Evolutionary conservation across 2,329 filamentous ascomycete genomes (phyloP).

Genomic region (Diaporthe ilicicola): DNA sequence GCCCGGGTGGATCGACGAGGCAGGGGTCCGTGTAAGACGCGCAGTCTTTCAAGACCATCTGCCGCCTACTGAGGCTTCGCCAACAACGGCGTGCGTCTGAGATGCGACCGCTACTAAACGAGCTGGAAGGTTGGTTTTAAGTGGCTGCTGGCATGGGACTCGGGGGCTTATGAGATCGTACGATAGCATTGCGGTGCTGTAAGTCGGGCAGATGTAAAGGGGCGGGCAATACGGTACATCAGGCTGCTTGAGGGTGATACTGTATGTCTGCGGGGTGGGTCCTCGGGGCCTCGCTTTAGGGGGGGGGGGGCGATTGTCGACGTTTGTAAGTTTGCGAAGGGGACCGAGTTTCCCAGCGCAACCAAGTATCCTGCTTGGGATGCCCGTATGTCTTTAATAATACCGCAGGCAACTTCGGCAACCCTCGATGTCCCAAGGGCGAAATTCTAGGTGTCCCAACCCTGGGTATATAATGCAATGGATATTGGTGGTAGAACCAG

Average conservation of each 20-base stretch:
- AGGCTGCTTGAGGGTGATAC: not conserved
- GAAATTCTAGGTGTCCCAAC: not conserved
- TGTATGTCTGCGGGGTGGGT: not conserved
- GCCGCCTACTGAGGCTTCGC: conserved; percentile 4
- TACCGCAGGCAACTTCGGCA: conserved; percentile 5
- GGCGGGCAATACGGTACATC: not conserved
- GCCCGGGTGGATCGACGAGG: conserved; percentile 6
- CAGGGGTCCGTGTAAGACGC: conserved; percentile 15
- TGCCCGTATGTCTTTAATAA: conserved; percentile 7
- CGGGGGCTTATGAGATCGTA: not conserved
- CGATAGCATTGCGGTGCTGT: conserved; percentile 2
- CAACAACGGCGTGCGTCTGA: not conserved
- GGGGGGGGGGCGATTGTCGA: not conserved
- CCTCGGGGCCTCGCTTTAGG: not conserved
- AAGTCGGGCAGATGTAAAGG: not conserved
- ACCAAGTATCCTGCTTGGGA: not conserved
- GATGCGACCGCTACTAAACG: conserved; percentile 9
- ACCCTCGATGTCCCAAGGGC: not conserved
- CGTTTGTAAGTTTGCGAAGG: not conserved
- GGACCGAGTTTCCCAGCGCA: conserved; percentile 10
- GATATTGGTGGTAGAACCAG: not conserved
- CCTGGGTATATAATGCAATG: conserved; percentile 17
- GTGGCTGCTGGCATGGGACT: conserved; percentile 8
- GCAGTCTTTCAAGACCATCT: not conserved
- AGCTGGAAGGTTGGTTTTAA: conserved; percentile 9